Evolutionary conservation across 2,329 filamentous ascomycete genomes (phyloP), one percentile per base, ranked within the genome.

Genomic region (Nothopassalora personata): DNA sequence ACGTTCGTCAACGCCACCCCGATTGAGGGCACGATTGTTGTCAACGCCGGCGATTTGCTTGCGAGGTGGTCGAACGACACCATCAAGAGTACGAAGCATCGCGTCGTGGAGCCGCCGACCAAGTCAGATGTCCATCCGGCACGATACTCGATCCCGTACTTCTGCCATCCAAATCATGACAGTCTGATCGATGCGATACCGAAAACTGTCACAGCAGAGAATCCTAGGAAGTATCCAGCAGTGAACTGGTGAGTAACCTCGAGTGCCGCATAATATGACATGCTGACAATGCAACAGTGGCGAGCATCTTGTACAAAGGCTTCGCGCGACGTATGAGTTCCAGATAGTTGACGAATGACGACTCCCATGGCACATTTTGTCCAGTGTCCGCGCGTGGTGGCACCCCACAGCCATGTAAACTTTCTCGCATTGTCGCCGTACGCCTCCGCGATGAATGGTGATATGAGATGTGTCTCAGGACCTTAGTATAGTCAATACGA

Each of bases 1-100:
- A 67, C 64, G 11, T 96, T 92, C 68, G 85, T 96, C 46, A 84
- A 96, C 68, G 92, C 90, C 1, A 90, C 84, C 5, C 91, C 91
- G 0, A 92, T 96, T 59, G 80, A 85, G 34, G 86, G 85, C 54
- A 91, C 90, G 0, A 87, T 94, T 34, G 90, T 97, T 8, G 83
- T 96, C 64, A 97, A 97, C 69, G 91, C 91, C 0, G 91, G 91
- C 1, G 91, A 97, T 71, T 73, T 97, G 64, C 78, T 97, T 51
- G 87, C 90, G 1, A 80, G 91, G 53, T 67, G 64, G 92, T 90
- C 88, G 63, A 96, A 96, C 70, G 90, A 95, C 69, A 88, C 83
- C 3, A 96, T 97, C 75, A 91, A 89, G 76, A 93, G 88, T 70
- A 97, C 92, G 3, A 84, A 91, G 59, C 92, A 97, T 74, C 85